Conservation (phyloP, 2,329 filamentous ascomycete species). For the Hypoxylon sp. region DNA sequence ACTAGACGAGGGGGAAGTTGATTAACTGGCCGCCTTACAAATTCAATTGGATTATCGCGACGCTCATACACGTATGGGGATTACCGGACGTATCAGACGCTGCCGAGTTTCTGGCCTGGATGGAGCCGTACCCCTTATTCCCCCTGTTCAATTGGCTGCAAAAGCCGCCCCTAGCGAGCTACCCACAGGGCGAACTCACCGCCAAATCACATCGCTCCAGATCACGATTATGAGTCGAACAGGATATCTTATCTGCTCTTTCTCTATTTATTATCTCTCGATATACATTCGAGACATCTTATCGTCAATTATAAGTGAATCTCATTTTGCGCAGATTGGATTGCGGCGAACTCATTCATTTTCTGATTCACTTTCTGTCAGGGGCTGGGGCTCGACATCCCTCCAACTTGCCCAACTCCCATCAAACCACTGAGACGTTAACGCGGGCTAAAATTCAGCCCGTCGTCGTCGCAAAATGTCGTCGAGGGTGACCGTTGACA, state of each 20-base stretch:
- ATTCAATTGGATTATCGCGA: conserved; percentile 14
- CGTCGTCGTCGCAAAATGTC: not conserved
- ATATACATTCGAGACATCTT: not conserved
- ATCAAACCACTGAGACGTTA: not conserved
- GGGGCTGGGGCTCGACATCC: not conserved
- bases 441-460: not conserved
- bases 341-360: not conserved
- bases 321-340: not conserved
- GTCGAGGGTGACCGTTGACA: not conserved
- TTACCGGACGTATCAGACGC: conserved; percentile 15
- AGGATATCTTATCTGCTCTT: not conserved
- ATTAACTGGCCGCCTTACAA: conserved; percentile 3
- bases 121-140: conserved; percentile 4
- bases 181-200: conserved; percentile 5
- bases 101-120: conserved; percentile 10
- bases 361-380: not conserved
- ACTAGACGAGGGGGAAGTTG: not conserved
- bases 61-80: conserved; percentile 10
- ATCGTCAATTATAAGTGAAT: not conserved
- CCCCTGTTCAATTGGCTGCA: conserved; percentile 10
- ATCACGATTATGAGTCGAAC: not conserved
- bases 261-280: not conserved
- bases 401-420: not conserved
- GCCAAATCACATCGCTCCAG: conserved; percentile 17
- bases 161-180: conserved; percentile 5